A percentile compares a stretch with the other conserved stretches of the same genome.
Evolutionary conservation across 768 basidiomycete species (phyloP).

Genomic region (Leccinum boreale): DNA sequence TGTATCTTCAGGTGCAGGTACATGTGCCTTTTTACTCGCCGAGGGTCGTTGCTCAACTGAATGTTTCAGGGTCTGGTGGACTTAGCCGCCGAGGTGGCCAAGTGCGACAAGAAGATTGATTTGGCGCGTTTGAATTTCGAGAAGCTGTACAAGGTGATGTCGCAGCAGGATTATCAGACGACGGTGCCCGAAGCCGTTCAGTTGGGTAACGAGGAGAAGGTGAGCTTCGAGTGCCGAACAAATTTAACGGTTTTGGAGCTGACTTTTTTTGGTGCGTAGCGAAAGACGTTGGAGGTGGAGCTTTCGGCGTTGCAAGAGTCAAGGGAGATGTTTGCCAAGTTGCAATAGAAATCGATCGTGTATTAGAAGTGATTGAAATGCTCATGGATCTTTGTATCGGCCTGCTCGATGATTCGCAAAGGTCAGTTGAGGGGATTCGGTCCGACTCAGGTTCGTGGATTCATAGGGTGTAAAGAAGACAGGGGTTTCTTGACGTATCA

Average conservation of each 20-base stretch:
- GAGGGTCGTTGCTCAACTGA: not conserved
- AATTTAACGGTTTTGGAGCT: not conserved
- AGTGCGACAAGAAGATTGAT: slow-evolving; percentile 87
- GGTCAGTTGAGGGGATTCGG: slow-evolving; percentile 37
- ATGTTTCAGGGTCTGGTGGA: slow-evolving; percentile 80
- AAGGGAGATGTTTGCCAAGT: slow-evolving; percentile 69
- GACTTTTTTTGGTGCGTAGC: not conserved
- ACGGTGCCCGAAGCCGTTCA: slow-evolving; percentile 81
- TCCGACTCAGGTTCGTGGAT: too few species aligned
- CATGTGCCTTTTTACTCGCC: slow-evolving; percentile 16
- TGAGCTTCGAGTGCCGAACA: slow-evolving; percentile 22
- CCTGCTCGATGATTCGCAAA: slow-evolving; percentile 40
- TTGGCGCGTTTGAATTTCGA: slow-evolving; percentile 64
- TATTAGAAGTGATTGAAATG: too few species aligned
- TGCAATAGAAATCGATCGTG: slow-evolving; percentile 40
- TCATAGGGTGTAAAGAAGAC: too few species aligned
- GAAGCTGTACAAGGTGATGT: slow-evolving; percentile 72
- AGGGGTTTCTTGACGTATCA: too few species aligned
- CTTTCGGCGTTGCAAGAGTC: slow-evolving; percentile 67
- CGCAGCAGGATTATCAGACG: slow-evolving; percentile 71
- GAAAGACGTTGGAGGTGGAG: slow-evolving; percentile 64
- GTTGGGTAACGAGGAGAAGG: slow-evolving; percentile 77
- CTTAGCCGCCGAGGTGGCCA: slow-evolving; percentile 81
- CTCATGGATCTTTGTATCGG: too few species aligned
- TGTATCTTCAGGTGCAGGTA: slow-evolving; percentile 86